Base-by-base conservation (phyloP, 2,329 filamentous ascomycete genomes). In the Cladosporium austrohemisphaericum region DNA sequence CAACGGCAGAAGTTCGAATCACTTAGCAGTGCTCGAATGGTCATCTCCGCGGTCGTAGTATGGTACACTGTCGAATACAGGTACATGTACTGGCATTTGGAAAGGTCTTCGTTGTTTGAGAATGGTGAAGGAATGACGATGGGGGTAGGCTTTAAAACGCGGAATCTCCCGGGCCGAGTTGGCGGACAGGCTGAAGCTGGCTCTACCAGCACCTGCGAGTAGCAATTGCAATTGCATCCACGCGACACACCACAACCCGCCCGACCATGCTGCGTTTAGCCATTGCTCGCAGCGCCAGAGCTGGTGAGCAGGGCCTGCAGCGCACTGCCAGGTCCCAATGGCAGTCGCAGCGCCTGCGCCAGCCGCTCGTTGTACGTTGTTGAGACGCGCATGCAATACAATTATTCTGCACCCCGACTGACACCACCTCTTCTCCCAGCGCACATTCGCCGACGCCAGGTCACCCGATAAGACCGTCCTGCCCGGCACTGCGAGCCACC, bases 381-480 rank as follows among this genome's bases (percentile, higher is more conserved):
- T 37, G 49, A 49, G 37, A 38, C 43, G 18, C 45, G 51, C 38
- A 19, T 44, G 28, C 31, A 48, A 19, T 33, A 29, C 23, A 41
- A 11, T 26, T 46, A 25, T 22, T 8, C 33, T 10, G 22, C 6
- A 41, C 11, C 19, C 16, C 33, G 36, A 28, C 41, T 48, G 29
- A 41, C 23, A 50, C 20, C 22, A 28, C 20, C 22, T 25, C 11
- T 23, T n/a, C 13, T 13, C 29, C 28, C 50, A 66, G 63, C 58
- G 61, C 51, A 52, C 56, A 40, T 63, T 62, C 40, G 64, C 61
- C 50, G 63, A 65, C 50, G 51, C 50, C 10, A 54, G 53, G 37
- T 54, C 57, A 22, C 55, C 63, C 9, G 64, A 67, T 35, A 59
- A 65, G 55, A 60, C 57, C 22, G 60, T 67, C 22, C 58, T 68